Evolutionary conservation across 1,284 basidiomycete genomes (phyloP).

Genomic region (Microbotryomycetes sp.): DNA sequence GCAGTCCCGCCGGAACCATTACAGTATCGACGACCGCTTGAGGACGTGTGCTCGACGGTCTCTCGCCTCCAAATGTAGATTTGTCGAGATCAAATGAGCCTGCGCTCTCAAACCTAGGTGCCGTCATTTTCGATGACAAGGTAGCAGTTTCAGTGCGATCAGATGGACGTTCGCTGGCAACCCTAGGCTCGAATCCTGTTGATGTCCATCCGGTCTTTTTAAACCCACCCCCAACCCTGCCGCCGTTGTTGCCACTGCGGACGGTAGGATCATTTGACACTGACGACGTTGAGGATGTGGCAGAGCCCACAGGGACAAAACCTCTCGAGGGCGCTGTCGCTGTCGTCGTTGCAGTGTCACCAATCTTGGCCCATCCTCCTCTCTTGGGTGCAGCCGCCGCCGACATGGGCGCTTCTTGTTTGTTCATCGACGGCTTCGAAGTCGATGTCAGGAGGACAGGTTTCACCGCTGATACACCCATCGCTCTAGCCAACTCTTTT

Average conservation of each 20-base stretch:
- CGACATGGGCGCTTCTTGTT: too few relatives aligned
- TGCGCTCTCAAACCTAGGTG: neutral
- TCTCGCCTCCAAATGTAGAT: neutral
- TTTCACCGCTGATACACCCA: slow-evolving; percentile 4
- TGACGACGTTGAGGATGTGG: too few relatives aligned
- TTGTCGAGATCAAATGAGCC: neutral
- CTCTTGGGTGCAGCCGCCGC: neutral
- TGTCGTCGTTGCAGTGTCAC: neutral
- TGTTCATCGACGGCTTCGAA: too few relatives aligned
- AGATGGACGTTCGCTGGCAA: neutral
- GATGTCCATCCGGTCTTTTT: neutral
- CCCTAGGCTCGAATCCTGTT: neutral
- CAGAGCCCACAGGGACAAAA: too few relatives aligned
- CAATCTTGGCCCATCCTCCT: neutral
- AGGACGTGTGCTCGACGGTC: neutral
- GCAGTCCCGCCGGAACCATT: too few relatives aligned
- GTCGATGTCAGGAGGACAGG: neutral
- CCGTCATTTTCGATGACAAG: too few relatives aligned
- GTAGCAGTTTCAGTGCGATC: too few relatives aligned
- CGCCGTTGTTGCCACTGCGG: too few relatives aligned
- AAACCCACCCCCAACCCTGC: neutral
- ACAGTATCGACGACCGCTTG: too few relatives aligned
- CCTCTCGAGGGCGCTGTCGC: too few relatives aligned
- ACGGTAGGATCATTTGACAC: too few relatives aligned
- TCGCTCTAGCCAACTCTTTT: slow-evolving; percentile 4